Percentiles rank a stretch among this genome's conserved stretches.
Conservation (phyloP, 768 basidiomycete species). For the Boletales sp. region DNA sequence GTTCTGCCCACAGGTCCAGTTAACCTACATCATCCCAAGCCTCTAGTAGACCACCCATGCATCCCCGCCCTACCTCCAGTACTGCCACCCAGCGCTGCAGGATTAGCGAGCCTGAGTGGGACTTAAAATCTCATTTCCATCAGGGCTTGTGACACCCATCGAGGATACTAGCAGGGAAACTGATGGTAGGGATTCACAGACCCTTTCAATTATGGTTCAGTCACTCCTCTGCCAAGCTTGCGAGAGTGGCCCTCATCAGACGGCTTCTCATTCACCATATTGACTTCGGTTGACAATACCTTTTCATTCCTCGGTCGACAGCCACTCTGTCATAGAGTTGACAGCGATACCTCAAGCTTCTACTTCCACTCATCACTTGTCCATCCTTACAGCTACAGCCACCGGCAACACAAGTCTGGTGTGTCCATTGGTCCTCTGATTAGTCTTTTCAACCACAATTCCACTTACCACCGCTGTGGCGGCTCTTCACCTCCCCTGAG, state of each 20-base stretch:
- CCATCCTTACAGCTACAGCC: slow-evolving; percentile 42
- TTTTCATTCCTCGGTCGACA: slow-evolving; percentile 55
- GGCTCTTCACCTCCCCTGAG: slow-evolving; percentile 58
- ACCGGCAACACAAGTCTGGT: slow-evolving; percentile 60
- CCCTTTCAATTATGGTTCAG: slow-evolving; percentile 66
- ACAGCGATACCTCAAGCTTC: slow-evolving; percentile 76
- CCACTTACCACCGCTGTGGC: slow-evolving; percentile 47
- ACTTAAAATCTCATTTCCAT: slow-evolving; percentile 71
- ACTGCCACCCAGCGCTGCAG: slow-evolving; percentile 30
- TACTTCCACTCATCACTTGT: slow-evolving; percentile 46
- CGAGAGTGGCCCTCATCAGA: slow-evolving; percentile 56
- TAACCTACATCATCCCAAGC: slow-evolving; percentile 13
- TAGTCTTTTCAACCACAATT: slow-evolving; percentile 70
- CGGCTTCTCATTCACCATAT: slow-evolving; percentile 55
- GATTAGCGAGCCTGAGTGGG: slow-evolving; percentile 20
- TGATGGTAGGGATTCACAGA: slow-evolving; percentile 59
- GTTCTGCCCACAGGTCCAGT: slow-evolving; percentile 30
- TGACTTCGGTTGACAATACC: slow-evolving; percentile 60
- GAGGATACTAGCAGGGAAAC: no score
- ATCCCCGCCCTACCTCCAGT: slow-evolving; percentile 23
- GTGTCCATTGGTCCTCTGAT: slow-evolving; percentile 62
- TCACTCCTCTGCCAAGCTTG: slow-evolving; percentile 39
- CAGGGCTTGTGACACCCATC: slow-evolving; percentile 47
- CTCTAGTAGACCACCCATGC: slow-evolving; percentile 10
- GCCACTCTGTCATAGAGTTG: slow-evolving; percentile 51